Percentiles rank a stretch among this genome's conserved stretches.
phyloP scores from a whole-genome alignment of 148 eudicot species.

The Fagopyrum tataricum region DNA sequence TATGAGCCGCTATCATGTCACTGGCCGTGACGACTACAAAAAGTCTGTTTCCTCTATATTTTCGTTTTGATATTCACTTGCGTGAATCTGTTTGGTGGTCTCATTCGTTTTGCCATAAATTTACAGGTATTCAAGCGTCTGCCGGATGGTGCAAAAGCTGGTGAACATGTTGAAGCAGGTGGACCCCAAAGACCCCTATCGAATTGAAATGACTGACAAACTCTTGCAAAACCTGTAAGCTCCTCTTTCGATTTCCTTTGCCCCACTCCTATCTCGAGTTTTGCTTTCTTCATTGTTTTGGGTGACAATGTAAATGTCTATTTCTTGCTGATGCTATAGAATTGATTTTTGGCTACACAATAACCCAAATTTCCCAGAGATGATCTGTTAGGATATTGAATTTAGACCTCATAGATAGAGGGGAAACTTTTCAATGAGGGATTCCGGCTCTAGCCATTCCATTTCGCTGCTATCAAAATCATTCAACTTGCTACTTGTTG shows the following conservation, averaged over 20 bases:
- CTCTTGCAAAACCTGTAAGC: constrained; percentile 90
- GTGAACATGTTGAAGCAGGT: constrained; percentile 81
- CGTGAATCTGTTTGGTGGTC: neutral
- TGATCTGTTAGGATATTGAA: no score
- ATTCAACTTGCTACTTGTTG: no score
- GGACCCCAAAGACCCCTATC: constrained; percentile 76
- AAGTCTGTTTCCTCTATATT: constrained; percentile 33
- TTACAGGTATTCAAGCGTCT: constrained; percentile 23
- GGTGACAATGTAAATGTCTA: neutral
- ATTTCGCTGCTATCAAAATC: neutral
- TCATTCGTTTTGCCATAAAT: neutral
- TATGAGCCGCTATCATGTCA: constrained; percentile 75
- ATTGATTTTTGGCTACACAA: neutral
- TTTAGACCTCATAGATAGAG: no score
- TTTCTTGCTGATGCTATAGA: neutral
- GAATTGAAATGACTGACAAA: constrained; percentile 74
- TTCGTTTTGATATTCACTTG: constrained; percentile 4
- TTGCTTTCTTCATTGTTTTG: no score
- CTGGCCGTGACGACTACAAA: constrained; percentile 89
- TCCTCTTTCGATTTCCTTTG: neutral
- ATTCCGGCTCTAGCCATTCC: no score
- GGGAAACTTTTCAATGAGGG: no score
- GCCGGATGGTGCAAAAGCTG: constrained; percentile 77
- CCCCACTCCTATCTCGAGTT: no score
- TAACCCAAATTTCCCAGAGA: neutral